These are phyloP conservation scores for Hordeum marinum DNA, from an alignment of 176 grass and related monocot genomes.

Conservation along the genomic window DNA sequence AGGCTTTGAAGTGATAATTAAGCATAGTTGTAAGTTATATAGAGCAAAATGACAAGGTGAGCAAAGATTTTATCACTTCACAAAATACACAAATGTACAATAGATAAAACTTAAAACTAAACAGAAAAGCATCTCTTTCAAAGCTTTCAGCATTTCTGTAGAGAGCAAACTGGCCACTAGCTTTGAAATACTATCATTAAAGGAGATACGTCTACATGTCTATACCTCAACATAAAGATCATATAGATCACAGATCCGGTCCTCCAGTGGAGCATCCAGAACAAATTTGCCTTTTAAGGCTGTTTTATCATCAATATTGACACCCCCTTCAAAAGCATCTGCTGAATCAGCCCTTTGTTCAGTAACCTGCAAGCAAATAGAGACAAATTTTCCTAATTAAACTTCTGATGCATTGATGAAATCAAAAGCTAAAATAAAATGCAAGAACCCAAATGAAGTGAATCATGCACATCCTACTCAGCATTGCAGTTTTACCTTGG, in stretches of 20 bases:
- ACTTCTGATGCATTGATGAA: not conserved
- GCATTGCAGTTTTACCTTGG: constrained; percentile 38
- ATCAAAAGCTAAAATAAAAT: constrained; percentile 12
- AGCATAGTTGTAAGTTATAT: not conserved
- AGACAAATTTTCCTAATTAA: not conserved
- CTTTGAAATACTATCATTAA: not conserved
- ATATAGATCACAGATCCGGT: constrained; percentile 81
- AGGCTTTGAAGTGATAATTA: not conserved
- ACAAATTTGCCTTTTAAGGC: constrained; percentile 53
- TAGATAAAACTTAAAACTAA: constrained; percentile 1
- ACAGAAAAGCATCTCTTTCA: not conserved
- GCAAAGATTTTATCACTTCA: not conserved
- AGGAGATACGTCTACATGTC: not conserved
- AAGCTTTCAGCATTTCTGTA: not conserved
- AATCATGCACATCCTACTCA: not conserved
- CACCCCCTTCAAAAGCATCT: constrained; percentile 55
- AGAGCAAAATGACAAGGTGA: not conserved
- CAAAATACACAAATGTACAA: not conserved
- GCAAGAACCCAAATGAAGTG: not conserved
- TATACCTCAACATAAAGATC: constrained; percentile 92
- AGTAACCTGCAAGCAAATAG: constrained; percentile 15
- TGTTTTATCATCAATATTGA: constrained; percentile 42
- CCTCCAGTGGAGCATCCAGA: constrained; percentile 66
- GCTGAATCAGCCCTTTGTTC: constrained; percentile 46
- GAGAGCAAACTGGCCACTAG: not conserved